These are phyloP conservation scores for Linnemannia exigua DNA, from an alignment of 192 early-diverging fungal species.

Conservation along the genomic window DNA sequence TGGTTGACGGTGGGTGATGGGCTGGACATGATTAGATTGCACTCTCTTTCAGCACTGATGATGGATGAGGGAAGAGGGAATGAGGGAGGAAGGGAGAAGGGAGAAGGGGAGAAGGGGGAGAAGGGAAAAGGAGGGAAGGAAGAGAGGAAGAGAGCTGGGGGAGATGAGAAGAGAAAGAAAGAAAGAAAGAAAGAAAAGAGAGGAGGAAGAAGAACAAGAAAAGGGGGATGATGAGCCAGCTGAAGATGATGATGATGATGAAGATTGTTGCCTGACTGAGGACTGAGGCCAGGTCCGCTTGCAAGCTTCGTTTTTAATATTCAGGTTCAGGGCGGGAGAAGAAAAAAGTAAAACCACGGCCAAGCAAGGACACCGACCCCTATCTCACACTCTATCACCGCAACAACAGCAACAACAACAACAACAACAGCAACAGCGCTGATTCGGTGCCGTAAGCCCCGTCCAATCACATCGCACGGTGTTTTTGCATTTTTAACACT, in stretches of 20 bases:
- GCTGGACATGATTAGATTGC: not conserved
- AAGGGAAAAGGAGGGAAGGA: not conserved
- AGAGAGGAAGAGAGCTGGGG: slow-evolving; percentile 3
- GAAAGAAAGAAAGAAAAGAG: not conserved
- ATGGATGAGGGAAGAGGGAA: not conserved
- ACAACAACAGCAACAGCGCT: not conserved
- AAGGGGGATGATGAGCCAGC: not conserved
- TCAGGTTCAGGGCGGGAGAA: no score
- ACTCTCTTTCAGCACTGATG: not conserved
- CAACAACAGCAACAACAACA: not conserved
- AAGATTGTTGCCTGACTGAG: not conserved
- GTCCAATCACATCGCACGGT: slow-evolving; percentile 5
- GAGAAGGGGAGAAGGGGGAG: no score
- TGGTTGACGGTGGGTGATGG: slow-evolving; percentile 42
- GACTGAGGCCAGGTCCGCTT: no score
- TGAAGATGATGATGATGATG: not conserved
- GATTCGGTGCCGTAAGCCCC: not conserved
- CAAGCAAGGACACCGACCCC: not conserved
- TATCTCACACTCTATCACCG: not conserved
- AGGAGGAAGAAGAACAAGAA: not conserved
- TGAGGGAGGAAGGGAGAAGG: not conserved
- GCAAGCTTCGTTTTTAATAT: no score
- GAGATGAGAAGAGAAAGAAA: not conserved
- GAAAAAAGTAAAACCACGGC: not conserved
- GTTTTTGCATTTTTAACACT: no score